Evolutionary conservation across 2,329 filamentous ascomycete species (phyloP).

Genomic region (Paraphaeosphaeria minitans): DNA sequence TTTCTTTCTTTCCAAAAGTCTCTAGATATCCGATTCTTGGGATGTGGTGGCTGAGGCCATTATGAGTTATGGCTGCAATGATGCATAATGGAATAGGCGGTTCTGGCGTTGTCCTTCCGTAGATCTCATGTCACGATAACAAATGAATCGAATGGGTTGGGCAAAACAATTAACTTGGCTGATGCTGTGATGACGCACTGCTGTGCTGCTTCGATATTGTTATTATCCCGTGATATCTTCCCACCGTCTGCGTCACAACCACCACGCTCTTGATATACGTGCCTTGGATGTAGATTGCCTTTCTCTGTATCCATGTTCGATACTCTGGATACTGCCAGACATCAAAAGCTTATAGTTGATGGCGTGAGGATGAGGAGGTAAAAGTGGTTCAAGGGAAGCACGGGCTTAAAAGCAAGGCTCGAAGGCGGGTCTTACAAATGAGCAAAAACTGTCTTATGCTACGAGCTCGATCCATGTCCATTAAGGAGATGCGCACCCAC

Average conservation of each 20-base stretch:
- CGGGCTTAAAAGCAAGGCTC: not conserved
- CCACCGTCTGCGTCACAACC: too few species aligned
- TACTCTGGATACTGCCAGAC: not conserved
- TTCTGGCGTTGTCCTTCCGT: slow-evolving; percentile 46
- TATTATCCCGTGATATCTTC: not conserved
- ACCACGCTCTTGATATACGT: not conserved
- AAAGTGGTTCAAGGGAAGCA: not conserved
- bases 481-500: too few species aligned
- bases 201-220: too few species aligned
- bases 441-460: too few species aligned
- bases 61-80: slow-evolving; percentile 40
- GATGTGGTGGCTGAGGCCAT: slow-evolving; percentile 46
- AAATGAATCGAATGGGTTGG: slow-evolving; percentile 46
- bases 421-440: not conserved
- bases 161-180: slow-evolving; percentile 1
- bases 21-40: slow-evolving; percentile 44
- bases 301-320: not conserved
- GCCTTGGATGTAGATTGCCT: not conserved
- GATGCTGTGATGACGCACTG: not conserved
- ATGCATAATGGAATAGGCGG: slow-evolving; percentile 46
- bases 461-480: too few species aligned
- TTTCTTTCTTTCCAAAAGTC: slow-evolving; percentile 39
- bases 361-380: not conserved
- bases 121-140: slow-evolving; percentile 49
- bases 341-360: not conserved